phyloP scores from a whole-genome alignment of 257 asterid genomes.

The Solanum infundibuliforme region DNA sequence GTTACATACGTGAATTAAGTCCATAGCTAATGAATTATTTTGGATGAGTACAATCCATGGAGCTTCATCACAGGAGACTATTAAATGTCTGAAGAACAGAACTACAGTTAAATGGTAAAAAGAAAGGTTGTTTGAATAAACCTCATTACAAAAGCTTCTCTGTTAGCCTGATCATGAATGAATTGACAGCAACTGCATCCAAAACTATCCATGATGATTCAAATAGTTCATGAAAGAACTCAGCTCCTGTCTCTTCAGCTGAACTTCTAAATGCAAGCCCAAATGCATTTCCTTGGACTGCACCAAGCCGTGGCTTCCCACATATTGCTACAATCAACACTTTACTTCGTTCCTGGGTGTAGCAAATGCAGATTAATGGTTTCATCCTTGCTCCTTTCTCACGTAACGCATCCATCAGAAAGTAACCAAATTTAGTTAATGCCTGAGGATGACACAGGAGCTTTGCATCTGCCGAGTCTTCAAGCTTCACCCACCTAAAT shows the following conservation, averaged over 20 bases:
- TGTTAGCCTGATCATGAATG: constrained; percentile 91
- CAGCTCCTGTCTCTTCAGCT: constrained; percentile 89
- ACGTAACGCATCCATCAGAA: constrained; percentile 86
- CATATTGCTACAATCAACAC: constrained; percentile 85
- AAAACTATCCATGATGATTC: constrained; percentile 95
- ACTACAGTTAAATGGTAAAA: constrained; percentile 13
- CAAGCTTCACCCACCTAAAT: constrained; percentile 94
- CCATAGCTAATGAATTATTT: neutral
- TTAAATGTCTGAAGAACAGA: constrained; percentile 17
- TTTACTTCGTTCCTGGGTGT: constrained; percentile 41
- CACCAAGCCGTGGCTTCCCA: constrained; percentile 92
- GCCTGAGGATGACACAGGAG: constrained; percentile 88
- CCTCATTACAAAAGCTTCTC: constrained; percentile 59
- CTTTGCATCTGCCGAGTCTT: constrained; percentile 70
- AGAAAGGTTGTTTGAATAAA: constrained; percentile 4
- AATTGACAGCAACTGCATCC: constrained; percentile 71
- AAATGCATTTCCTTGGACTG: constrained; percentile 86
- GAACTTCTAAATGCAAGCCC: constrained; percentile 88
- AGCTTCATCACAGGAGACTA: constrained; percentile 7
- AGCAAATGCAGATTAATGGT: constrained; percentile 86
- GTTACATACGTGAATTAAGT: neutral
- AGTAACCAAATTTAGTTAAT: constrained; percentile 79
- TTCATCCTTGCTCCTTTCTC: constrained; percentile 99
- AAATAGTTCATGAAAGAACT: constrained; percentile 90
- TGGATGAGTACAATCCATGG: neutral